phyloP scores from a whole-genome alignment of 2,329 filamentous ascomycete genomes.

The Scedosporium boydii region DNA sequence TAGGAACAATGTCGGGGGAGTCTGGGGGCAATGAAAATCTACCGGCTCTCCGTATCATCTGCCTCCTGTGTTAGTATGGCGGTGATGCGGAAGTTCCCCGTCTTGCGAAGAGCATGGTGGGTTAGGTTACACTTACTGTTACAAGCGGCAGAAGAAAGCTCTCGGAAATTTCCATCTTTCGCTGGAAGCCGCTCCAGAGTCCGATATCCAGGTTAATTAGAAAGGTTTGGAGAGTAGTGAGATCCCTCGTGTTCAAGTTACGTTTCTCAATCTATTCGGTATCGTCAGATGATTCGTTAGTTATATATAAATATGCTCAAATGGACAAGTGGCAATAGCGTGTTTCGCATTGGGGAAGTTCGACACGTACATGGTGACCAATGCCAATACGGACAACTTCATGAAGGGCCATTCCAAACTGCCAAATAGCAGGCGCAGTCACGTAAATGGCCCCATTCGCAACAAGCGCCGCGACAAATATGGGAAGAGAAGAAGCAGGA shows the following conservation, averaged over 20 bases:
- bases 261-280: constrained; percentile 36
- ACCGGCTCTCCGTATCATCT: constrained; percentile 47
- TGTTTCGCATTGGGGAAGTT: background rate
- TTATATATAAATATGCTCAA: no score
- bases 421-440: constrained; percentile 46
- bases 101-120: background rate
- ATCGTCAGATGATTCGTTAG: background rate
- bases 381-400: constrained; percentile 35
- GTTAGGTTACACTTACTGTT: constrained; percentile 23
- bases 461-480: constrained; percentile 50
- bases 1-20: background rate
- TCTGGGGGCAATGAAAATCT: constrained; percentile 38
- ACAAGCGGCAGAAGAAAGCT: constrained; percentile 35
- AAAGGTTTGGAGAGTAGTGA: constrained; percentile 39
- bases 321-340: constrained; percentile 5
- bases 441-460: constrained; percentile 52
- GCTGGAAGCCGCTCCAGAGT: constrained; percentile 43
- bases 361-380: constrained; percentile 15
- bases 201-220: constrained; percentile 39
- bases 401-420: constrained; percentile 48
- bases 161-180: constrained; percentile 48
- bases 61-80: constrained; percentile 10
- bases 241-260: constrained; percentile 34
- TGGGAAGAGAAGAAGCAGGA: constrained; percentile 43
- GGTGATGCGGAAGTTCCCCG: background rate